Conservation (phyloP, 495 filamentous ascomycete species). For the Mycothermus thermophilus region DNA sequence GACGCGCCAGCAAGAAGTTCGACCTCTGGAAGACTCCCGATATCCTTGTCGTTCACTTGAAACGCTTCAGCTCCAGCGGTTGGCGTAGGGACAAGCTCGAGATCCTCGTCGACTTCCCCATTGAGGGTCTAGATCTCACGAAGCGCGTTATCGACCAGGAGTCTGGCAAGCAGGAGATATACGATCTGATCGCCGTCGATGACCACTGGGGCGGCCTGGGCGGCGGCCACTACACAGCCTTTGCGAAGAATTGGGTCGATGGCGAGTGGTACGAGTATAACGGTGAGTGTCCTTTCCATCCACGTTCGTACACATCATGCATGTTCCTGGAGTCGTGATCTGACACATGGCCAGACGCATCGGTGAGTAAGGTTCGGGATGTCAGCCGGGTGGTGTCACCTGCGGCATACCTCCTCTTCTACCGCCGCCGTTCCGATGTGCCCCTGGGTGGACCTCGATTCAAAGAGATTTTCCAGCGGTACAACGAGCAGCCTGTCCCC, state of each 20-base stretch:
- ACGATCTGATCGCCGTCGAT: conserved; percentile 89
- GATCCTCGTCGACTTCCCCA: conserved; percentile 79
- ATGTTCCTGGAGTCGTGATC: conserved; percentile 1
- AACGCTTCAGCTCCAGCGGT: conserved; percentile 74
- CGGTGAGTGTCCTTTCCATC: conserved; percentile 43
- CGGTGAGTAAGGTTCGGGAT: conserved; percentile 40
- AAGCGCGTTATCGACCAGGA: conserved; percentile 62
- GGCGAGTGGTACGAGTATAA: conserved; percentile 89
- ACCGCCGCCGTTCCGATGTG: conserved; percentile 63
- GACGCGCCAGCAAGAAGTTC: conserved; percentile 85
- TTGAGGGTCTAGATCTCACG: conserved; percentile 72
- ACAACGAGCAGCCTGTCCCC: conserved; percentile 25
- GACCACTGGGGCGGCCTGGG: conserved; percentile 86
- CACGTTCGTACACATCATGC: neutral
- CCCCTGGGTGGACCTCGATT: conserved; percentile 67
- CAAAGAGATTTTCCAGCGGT: conserved; percentile 50
- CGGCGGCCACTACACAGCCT: conserved; percentile 92
- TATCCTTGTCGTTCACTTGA: conserved; percentile 80
- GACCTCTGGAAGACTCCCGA: conserved; percentile 94
- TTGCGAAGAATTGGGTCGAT: conserved; percentile 79
- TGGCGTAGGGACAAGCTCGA: conserved; percentile 78
- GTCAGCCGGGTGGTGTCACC: conserved; percentile 44
- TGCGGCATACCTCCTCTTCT: conserved; percentile 88
- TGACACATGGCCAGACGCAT: conserved; percentile 43
- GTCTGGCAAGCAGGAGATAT: conserved; percentile 64